Percentiles rank a stretch among this genome's conserved stretches.
phyloP scores from a whole-genome alignment of 1,139 yeast species.

The Scheffersomyces illinoinensis region DNA sequence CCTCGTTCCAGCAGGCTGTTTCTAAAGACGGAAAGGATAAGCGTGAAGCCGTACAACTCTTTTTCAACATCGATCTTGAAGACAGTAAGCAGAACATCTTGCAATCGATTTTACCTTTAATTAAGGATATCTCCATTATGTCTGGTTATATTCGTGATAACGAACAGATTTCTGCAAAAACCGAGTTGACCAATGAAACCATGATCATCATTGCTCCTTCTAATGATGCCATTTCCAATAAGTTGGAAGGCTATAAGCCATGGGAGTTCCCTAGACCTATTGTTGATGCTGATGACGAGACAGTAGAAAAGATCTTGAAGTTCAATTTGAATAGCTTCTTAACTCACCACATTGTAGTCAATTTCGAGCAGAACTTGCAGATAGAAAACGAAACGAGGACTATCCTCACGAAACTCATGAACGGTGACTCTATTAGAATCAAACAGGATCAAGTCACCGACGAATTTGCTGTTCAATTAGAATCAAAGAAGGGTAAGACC shows the following conservation, averaged over 20 bases:
- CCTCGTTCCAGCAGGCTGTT: not conserved
- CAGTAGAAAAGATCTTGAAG: constrained; percentile 42
- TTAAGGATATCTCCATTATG: constrained; percentile 48
- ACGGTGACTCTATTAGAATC: constrained; percentile 45
- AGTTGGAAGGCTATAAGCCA: constrained; percentile 49
- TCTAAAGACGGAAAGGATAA: constrained; percentile 7
- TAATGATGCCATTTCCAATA: constrained; percentile 48
- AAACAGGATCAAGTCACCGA: constrained; percentile 36
- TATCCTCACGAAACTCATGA: constrained; percentile 33
- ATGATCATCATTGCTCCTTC: constrained; percentile 63
- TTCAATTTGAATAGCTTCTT: constrained; percentile 54
- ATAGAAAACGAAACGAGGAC: constrained; percentile 16
- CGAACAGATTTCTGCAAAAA: constrained; percentile 39
- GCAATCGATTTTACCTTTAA: constrained; percentile 44
- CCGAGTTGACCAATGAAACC: constrained; percentile 35
- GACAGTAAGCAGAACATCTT: constrained; percentile 18
- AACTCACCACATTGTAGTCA: constrained; percentile 49
- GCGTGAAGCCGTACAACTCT: constrained; percentile 7
- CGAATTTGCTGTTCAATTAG: constrained; percentile 35
- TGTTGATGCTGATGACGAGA: constrained; percentile 30
- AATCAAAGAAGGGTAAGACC: constrained; percentile 18
- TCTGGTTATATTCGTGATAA: constrained; percentile 58
- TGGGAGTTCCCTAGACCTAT: constrained; percentile 66
- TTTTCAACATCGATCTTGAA: constrained; percentile 10
- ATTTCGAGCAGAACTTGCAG: constrained; percentile 21